A percentile compares a stretch with the other conserved stretches of the same genome.
Evolutionary conservation across 768 basidiomycete genomes (phyloP).

Genomic region (Boletus vinaceobasis): DNA sequence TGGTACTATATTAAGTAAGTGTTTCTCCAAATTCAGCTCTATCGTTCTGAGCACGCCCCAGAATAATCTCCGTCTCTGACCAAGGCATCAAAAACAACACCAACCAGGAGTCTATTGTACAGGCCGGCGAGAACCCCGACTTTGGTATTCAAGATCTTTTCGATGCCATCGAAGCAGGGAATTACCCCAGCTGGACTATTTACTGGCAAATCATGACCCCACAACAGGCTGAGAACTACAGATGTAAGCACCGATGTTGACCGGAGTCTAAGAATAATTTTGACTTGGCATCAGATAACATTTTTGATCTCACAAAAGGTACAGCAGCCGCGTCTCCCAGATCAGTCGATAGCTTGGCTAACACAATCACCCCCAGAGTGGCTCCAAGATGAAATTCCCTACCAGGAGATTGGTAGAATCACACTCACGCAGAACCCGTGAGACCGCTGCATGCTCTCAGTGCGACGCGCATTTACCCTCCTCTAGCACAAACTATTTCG

Average conservation of each 20-base stretch:
- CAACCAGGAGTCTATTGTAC: background rate
- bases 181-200: background rate
- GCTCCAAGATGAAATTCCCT: slow-evolving; percentile 33
- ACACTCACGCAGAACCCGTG: slow-evolving; percentile 37
- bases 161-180: background rate
- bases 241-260: background rate
- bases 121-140: background rate
- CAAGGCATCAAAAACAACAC: background rate
- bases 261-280: background rate
- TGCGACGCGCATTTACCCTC: background rate
- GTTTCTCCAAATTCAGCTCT: background rate
- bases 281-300: slow-evolving; percentile 36
- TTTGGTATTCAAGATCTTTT: background rate
- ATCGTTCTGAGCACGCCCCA: background rate
- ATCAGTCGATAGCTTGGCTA: background rate
- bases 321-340: background rate
- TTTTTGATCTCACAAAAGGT: slow-evolving; percentile 49
- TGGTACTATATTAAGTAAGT: background rate
- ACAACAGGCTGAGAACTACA: background rate
- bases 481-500: slow-evolving; percentile 28
- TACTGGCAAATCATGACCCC: background rate
- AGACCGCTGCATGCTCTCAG: slow-evolving; percentile 6
- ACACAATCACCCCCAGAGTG: slow-evolving; percentile 27
- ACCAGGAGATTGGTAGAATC: slow-evolving; percentile 37
- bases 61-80: background rate